Percentiles rank a stretch among this genome's conserved stretches.
Conservation (phyloP, 805 yeast genomes). For the Starmerella powellii region DNA sequence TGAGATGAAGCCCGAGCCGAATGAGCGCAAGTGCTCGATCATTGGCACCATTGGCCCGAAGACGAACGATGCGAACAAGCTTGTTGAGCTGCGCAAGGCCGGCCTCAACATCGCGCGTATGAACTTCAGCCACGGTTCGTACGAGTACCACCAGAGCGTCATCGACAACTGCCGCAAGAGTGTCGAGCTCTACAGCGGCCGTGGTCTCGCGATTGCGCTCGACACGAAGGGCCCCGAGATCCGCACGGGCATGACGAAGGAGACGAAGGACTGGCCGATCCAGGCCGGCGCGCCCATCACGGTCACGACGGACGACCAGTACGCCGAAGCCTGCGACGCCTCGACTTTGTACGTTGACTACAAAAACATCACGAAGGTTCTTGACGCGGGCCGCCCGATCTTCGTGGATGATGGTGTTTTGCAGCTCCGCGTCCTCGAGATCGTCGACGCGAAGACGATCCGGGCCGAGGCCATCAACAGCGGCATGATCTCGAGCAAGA, state of each 20-base stretch:
- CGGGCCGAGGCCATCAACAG: conserved; percentile 83
- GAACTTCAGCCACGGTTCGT: conserved; percentile 98
- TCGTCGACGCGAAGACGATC: conserved; percentile 66
- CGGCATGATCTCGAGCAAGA: conserved; percentile 92
- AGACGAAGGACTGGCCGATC: conserved; percentile 71
- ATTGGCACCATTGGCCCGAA: conserved; percentile 99
- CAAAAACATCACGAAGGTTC: conserved; percentile 91
- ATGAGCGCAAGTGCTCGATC: conserved; percentile 86
- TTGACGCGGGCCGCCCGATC: conserved; percentile 75
- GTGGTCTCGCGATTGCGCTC: conserved; percentile 96
- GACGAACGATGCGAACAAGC: conserved; percentile 77
- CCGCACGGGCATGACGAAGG: conserved; percentile 91
- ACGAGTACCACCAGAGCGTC: conserved; percentile 95
- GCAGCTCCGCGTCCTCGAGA: conserved; percentile 81
- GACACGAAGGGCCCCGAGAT: conserved; percentile 99
- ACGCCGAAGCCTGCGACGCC: conserved; percentile 60
- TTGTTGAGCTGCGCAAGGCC: conserved; percentile 84
- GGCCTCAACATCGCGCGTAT: conserved; percentile 96
- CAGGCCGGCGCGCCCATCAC: conserved; percentile 78
- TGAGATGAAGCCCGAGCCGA: conserved; percentile 59
- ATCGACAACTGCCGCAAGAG: conserved; percentile 94
- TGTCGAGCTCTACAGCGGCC: conserved; percentile 78
- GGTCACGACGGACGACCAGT: conserved; percentile 81
- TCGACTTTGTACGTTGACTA: conserved; percentile 82
- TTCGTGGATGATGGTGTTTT: conserved; percentile 96